Percentiles rank a stretch among this genome's conserved stretches.
These are phyloP conservation scores for Acer saccharum DNA, from an alignment of 345 rosid species.

Conservation along the genomic window DNA sequence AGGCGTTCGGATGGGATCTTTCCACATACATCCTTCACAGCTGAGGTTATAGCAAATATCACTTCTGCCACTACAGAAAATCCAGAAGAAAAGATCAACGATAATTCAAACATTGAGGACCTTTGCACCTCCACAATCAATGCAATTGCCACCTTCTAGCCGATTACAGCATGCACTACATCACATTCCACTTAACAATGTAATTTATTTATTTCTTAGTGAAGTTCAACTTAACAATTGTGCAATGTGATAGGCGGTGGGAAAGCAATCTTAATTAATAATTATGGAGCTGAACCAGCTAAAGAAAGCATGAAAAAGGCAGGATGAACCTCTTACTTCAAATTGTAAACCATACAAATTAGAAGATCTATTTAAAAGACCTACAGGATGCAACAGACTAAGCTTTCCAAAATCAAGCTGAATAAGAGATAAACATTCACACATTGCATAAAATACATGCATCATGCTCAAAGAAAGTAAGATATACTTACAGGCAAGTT, in stretches of 20 bases:
- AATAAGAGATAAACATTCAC: neutral
- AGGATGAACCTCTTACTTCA: neutral
- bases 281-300: constrained; percentile 11
- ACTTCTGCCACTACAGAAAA: constrained; percentile 76
- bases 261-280: neutral
- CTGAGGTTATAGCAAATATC: constrained; percentile 79
- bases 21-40: constrained; percentile 91
- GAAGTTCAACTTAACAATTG: neutral
- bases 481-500: constrained; percentile 83
- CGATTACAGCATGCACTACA: constrained; percentile 1
- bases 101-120: neutral
- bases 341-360: neutral
- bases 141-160: neutral
- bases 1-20: constrained; percentile 93
- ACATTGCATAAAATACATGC: constrained; percentile 1
- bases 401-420: constrained; percentile 5
- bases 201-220: neutral
- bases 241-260: neutral
- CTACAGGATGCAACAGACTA: neutral
- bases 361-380: constrained; percentile 7
- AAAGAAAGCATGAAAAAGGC: neutral
- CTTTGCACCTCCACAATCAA: neutral
- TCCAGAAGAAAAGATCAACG: neutral
- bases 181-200: neutral
- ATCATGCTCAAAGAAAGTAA: constrained; percentile 6